Conservation (phyloP, 108 stramenopile genomes). For the Pseudonitzschia multistriata region DNA sequence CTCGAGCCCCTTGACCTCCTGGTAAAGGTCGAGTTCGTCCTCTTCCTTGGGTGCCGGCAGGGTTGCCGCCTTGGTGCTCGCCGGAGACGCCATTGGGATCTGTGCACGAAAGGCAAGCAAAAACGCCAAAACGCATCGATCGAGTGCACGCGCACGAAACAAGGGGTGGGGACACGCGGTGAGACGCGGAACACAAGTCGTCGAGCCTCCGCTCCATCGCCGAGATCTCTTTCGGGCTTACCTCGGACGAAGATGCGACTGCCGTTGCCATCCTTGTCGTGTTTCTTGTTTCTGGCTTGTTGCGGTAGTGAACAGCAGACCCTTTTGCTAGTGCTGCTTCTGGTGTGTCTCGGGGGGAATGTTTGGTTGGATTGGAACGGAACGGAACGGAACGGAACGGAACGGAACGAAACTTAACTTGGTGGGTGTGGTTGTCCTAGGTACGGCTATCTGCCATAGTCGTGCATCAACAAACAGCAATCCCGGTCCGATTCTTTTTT, state of each 20-base stretch:
- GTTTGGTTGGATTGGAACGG: too few relatives aligned
- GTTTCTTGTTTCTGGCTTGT: neutral
- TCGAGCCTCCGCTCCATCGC: neutral
- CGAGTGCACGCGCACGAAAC: neutral
- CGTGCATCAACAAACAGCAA: too few relatives aligned
- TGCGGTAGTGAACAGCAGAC: neutral
- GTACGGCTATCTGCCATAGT: too few relatives aligned
- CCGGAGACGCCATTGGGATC: constrained; percentile 9
- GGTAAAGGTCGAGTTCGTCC: constrained; percentile 68
- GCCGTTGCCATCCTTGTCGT: neutral
- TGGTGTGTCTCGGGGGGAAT: too few relatives aligned
- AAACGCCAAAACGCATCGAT: neutral
- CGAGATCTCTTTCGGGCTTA: neutral
- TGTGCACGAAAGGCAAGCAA: too few relatives aligned
- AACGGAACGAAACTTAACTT: too few relatives aligned
- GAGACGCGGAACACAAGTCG: neutral
- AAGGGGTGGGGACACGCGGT: neutral
- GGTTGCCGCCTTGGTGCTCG: neutral
- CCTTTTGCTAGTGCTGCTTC: too few relatives aligned
- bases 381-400: too few relatives aligned
- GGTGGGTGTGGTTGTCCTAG: too few relatives aligned
- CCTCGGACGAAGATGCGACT: constrained; percentile 1
- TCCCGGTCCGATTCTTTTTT: too few relatives aligned
- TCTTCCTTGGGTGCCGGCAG: constrained; percentile 1
- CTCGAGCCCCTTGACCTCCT: constrained; percentile 86